Percentiles rank a stretch among this genome's conserved stretches.
Conservation (phyloP, 805 yeast species). For the Spathaspora hagerdaliae region DNA sequence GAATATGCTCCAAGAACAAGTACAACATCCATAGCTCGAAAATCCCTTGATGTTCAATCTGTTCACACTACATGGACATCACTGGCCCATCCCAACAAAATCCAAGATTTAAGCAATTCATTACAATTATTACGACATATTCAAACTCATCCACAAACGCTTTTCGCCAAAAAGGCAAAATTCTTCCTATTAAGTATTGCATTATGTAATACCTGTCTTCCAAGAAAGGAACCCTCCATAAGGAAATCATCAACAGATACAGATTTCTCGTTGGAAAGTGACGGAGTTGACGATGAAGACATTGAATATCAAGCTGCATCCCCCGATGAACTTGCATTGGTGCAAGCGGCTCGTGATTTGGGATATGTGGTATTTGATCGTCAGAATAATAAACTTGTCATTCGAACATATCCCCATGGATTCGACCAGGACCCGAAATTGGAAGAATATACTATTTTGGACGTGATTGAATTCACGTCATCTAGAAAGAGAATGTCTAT, state of each 20-base stretch:
- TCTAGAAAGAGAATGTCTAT: slow-evolving; percentile 92
- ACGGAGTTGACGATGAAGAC: slow-evolving; percentile 32
- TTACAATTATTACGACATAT: slow-evolving; percentile 64
- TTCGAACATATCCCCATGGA: slow-evolving; percentile 83
- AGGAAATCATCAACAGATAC: neutral
- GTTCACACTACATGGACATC: slow-evolving; percentile 40
- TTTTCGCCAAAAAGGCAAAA: slow-evolving; percentile 67
- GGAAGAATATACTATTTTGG: slow-evolving; percentile 72
- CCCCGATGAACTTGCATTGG: slow-evolving; percentile 93
- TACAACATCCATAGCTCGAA: slow-evolving; percentile 30
- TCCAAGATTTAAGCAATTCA: slow-evolving; percentile 45
- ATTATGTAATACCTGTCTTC: slow-evolving; percentile 85
- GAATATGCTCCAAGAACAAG: slow-evolving; percentile 17
- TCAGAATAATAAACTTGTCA: slow-evolving; percentile 52
- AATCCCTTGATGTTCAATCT: slow-evolving; percentile 25
- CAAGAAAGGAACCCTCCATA: slow-evolving; percentile 37
- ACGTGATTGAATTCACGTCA: slow-evolving; percentile 81
- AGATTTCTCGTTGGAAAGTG: slow-evolving; percentile 2
- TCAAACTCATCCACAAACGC: slow-evolving; percentile 64
- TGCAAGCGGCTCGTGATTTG: slow-evolving; percentile 91
- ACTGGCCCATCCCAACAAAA: slow-evolving; percentile 43
- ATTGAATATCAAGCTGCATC: slow-evolving; percentile 90
- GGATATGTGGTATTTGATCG: slow-evolving; percentile 83
- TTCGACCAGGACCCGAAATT: slow-evolving; percentile 58
- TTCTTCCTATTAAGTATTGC: slow-evolving; percentile 82